These are phyloP conservation scores for Bryum argenteum DNA, from an alignment of 225 moss, liverwort and hornwort species.

Conservation along the genomic window DNA sequence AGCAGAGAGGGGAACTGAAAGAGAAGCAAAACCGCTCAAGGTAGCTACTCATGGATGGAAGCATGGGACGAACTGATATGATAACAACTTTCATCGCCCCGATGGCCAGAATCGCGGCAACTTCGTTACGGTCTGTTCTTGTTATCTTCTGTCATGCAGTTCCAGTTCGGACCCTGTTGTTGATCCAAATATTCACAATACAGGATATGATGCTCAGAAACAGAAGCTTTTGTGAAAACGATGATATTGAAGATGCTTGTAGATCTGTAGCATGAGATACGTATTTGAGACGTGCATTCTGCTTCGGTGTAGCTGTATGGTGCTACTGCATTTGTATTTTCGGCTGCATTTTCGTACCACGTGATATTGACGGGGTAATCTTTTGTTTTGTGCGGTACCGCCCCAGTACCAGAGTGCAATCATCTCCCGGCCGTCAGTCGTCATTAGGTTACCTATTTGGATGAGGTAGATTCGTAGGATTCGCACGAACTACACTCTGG, in stretches of 20 bases:
- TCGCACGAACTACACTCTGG: neutral
- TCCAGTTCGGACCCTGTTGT: too few species aligned
- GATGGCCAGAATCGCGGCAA: conserved; percentile 90
- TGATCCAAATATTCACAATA: neutral
- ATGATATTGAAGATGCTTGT: conserved; percentile 30
- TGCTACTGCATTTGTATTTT: conserved; percentile 15
- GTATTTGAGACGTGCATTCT: conserved; percentile 4
- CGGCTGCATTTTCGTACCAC: neutral
- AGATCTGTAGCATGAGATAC: conserved; percentile 17
- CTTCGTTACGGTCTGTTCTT: conserved; percentile 72
- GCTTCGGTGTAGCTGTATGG: neutral
- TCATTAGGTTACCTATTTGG: conserved; percentile 54
- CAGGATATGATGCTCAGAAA: conserved; percentile 25
- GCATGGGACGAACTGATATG: conserved; percentile 61
- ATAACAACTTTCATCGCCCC: conserved; percentile 90
- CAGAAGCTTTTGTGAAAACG: conserved; percentile 24
- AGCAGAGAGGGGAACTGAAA: too few species aligned
- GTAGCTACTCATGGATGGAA: too few species aligned
- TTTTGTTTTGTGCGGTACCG: conserved; percentile 41
- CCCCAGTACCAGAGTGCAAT: conserved; percentile 48
- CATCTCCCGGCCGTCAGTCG: conserved; percentile 49
- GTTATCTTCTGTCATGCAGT: too few species aligned
- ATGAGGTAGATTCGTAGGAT: neutral
- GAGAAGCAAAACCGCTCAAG: too few species aligned
- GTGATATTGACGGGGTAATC: conserved; percentile 5